Evolutionary conservation across 768 basidiomycete species (phyloP).

Genomic region (Leccinum pellstonianum): DNA sequence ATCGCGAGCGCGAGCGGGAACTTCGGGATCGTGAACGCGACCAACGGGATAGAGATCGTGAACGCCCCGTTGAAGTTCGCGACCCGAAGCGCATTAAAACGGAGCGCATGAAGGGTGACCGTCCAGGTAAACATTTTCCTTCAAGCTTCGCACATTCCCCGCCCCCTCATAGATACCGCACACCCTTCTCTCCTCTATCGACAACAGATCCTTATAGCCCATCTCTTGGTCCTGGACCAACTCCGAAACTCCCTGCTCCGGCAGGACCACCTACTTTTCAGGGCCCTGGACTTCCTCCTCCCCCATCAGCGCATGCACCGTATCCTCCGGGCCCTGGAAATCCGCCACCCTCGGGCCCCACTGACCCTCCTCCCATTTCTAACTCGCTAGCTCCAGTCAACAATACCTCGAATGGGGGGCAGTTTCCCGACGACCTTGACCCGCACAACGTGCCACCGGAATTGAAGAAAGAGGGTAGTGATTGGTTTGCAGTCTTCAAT

Average conservation of each 20-base stretch:
- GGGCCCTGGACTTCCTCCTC: slow-evolving; percentile 38
- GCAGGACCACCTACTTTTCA: slow-evolving; percentile 33
- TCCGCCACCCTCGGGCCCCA: slow-evolving; percentile 31
- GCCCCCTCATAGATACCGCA: slow-evolving; percentile 34
- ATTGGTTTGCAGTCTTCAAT: slow-evolving; percentile 91
- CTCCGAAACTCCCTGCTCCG: slow-evolving; percentile 36
- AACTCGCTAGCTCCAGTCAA: slow-evolving; percentile 27
- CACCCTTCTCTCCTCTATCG: slow-evolving; percentile 27
- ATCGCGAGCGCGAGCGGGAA: slow-evolving; percentile 40
- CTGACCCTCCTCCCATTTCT: slow-evolving; percentile 25
- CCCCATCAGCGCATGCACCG: slow-evolving; percentile 31
- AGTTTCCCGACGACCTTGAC: slow-evolving; percentile 36
- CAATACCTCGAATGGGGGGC: slow-evolving; percentile 28
- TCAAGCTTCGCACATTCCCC: slow-evolving; percentile 28
- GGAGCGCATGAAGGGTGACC: slow-evolving; percentile 46
- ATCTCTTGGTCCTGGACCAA: slow-evolving; percentile 38
- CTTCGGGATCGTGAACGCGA: slow-evolving; percentile 36
- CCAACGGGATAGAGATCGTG: slow-evolving; percentile 45
- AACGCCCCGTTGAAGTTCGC: slow-evolving; percentile 46
- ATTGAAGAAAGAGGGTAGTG: slow-evolving; percentile 62
- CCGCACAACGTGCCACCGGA: slow-evolving; percentile 35
- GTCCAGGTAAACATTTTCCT: slow-evolving; percentile 38
- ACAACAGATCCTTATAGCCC: slow-evolving; percentile 36
- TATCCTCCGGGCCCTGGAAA: slow-evolving; percentile 34
- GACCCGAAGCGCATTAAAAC: slow-evolving; percentile 64